Conservation (phyloP, 768 basidiomycete species). For the Lentinula detonsa region DNA sequence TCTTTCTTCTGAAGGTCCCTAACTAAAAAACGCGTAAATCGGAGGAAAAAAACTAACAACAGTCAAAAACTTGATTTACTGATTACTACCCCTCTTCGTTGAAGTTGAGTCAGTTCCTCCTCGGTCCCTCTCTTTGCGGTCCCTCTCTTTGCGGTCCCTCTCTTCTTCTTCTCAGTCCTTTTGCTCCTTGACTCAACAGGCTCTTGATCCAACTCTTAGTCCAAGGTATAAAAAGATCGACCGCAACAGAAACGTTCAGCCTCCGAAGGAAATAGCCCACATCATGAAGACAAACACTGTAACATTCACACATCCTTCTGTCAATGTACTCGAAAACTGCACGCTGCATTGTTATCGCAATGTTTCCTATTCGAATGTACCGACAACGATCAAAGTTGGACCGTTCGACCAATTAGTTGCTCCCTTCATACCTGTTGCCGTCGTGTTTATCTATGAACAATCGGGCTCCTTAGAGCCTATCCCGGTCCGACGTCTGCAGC, state of each 20-base stretch:
- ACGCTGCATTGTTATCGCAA: conserved; percentile 7
- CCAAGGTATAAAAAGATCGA: background rate
- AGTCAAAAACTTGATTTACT: too few species aligned
- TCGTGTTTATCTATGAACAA: conserved; percentile 12
- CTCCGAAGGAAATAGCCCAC: background rate
- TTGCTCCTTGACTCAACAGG: background rate
- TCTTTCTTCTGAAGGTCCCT: too few species aligned
- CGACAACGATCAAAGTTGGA: conserved; percentile 8
- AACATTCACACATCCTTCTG: background rate
- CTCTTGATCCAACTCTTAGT: background rate
- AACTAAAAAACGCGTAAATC: too few species aligned
- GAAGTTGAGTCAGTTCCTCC: too few species aligned
- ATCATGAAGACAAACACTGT: background rate
- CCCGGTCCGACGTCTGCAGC: conserved; percentile 10
- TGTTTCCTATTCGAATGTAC: conserved; percentile 1
- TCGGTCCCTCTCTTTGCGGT: too few species aligned
- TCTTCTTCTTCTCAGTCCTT: background rate
- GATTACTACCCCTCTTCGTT: too few species aligned
- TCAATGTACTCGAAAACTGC: background rate
- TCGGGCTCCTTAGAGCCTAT: conserved; percentile 1
- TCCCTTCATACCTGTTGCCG: conserved; percentile 11
- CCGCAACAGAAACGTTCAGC: too few species aligned
- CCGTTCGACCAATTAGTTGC: conserved; percentile 11
- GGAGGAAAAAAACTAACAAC: too few species aligned
- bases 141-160: too few species aligned